Evolutionary conservation across 78 protist species (phyloP), one percentile per base, ranked within the genome.

Genomic region (Guillardia theta): DNA sequence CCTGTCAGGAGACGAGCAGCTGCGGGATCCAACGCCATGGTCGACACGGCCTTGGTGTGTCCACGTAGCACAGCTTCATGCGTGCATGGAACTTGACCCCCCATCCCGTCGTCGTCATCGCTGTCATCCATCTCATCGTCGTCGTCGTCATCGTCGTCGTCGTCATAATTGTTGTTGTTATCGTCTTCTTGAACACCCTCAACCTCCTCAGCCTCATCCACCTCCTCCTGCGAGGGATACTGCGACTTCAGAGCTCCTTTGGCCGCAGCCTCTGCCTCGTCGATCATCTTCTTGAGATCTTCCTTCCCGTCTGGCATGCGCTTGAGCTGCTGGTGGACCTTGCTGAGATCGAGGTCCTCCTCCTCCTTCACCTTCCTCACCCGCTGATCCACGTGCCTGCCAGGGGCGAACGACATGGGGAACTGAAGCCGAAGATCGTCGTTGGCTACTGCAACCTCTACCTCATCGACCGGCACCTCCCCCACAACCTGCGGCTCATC

Each of bases 21-120:
- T 3, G 83, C n/a, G 83, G 83, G 83, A 43, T 70, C 83, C 4
- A 70, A 43, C 21, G 83, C n/a, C 83, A 70, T 70, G 83, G 83
- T 33, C 1, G 41, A 10, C 9, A 70, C 41, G 83, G 83, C 83
- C 41, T 70, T 70, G 0, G 83, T 24, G 1, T 24, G 41, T 3
- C 45, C 83, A 36, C 36, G n/a, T 1, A 70, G 83, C 0, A 70
- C 6, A 4, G 41, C 83, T 24, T 70, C 83, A 43, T 70, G 83
- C 33, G 83, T 36, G 83, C 83, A 70, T 12, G 83, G 83, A 2
- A 70, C 83, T 24, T 36, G 41, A 4, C 46, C n/a, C 1, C 83
- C 83, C 22, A 36, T 70, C 4, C 83, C 83, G 8, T 33, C 10
- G 41, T 70, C 83, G 4, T 4, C 22, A 15, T 18, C 83, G 6